Evolutionary conservation across 2,329 filamentous ascomycete species (phyloP).

Genomic region (Cordyceps fumosorosea): DNA sequence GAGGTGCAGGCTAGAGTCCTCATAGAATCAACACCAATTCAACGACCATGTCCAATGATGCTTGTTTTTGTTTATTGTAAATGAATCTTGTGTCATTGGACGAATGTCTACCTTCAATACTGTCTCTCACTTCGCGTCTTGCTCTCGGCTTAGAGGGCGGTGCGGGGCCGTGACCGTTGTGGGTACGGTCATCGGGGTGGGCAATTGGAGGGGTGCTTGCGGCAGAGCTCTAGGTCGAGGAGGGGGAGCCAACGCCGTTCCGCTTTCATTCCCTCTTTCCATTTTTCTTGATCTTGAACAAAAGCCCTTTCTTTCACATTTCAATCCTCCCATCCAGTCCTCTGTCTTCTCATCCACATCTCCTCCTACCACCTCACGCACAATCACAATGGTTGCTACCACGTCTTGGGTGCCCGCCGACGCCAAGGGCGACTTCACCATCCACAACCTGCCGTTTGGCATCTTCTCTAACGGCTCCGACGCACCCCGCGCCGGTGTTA

Average conservation of each 20-base stretch:
- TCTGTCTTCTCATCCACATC: neutral
- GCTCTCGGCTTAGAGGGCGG: conserved; percentile 1
- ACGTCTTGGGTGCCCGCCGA: conserved; percentile 15
- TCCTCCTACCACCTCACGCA: neutral
- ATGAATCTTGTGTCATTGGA: no score
- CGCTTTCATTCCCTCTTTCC: neutral
- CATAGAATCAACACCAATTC: no score
- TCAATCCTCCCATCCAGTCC: neutral
- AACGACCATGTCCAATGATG: no score
- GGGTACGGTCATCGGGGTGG: neutral
- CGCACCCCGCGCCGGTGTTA: conserved; percentile 53
- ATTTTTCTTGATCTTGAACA: neutral
- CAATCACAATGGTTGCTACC: conserved; percentile 10
- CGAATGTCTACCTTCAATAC: no score
- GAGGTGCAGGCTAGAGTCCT: no score
- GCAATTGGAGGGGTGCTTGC: conserved; percentile 1
- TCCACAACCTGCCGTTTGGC: conserved; percentile 70
- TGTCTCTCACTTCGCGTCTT: no score
- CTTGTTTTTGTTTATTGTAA: no score
- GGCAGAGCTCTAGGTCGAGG: neutral
- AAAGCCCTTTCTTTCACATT: neutral
- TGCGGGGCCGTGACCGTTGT: neutral
- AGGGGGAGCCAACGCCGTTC: neutral
- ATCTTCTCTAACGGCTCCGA: conserved; percentile 57
- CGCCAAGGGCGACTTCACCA: conserved; percentile 45